Percentiles rank a stretch among this genome's conserved stretches.
These are phyloP conservation scores for Syzygium syzygioides DNA, from an alignment of 441 rosid species.

Conservation along the genomic window DNA sequence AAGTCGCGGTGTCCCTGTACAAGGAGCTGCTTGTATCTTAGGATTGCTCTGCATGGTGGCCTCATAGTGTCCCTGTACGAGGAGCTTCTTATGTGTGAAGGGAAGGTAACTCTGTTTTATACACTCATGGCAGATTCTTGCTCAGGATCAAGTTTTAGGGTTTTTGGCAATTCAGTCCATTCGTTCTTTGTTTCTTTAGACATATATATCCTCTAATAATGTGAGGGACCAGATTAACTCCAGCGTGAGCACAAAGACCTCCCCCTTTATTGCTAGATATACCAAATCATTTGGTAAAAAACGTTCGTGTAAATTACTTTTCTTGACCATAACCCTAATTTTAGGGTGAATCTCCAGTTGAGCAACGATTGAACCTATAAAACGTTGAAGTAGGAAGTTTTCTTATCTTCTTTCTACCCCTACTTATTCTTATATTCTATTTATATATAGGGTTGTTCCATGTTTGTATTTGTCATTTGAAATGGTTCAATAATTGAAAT, in stretches of 20 bases:
- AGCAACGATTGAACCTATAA: neutral
- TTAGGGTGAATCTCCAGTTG: neutral
- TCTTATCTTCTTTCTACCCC: neutral
- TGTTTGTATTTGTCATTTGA: neutral
- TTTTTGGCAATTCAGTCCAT: neutral
- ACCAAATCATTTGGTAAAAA: neutral
- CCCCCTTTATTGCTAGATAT: neutral
- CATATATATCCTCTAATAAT: neutral
- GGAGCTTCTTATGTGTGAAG: neutral
- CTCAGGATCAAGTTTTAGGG: neutral
- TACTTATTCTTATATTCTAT: neutral
- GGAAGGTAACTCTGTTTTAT: neutral
- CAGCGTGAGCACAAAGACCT: neutral
- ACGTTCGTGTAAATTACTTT: neutral
- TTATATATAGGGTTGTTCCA: neutral
- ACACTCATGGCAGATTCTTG: neutral
- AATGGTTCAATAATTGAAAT: neutral
- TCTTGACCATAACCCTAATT: neutral
- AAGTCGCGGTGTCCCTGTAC: neutral
- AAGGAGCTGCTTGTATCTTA: neutral
- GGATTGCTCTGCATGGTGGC: neutral
- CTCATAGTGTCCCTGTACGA: neutral
- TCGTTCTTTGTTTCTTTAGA: neutral
- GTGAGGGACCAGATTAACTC: neutral
- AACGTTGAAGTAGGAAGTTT: neutral